These are phyloP conservation scores for Telfairia occidentalis DNA, from an alignment of 331 rosid species.

Conservation along the genomic window DNA sequence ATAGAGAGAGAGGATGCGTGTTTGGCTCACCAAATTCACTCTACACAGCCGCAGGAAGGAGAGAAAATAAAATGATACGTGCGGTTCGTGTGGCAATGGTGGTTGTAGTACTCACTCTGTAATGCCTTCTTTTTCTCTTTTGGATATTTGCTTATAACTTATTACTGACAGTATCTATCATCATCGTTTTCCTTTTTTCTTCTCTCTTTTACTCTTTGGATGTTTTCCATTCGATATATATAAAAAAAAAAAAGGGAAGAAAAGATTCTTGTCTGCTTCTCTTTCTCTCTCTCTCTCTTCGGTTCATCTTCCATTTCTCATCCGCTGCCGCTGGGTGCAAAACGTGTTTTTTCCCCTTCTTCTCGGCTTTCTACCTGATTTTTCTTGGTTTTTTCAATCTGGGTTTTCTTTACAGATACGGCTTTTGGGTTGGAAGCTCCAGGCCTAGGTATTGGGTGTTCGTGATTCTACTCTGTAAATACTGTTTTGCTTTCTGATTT, in stretches of 20 bases:
- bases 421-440: not conserved
- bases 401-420: not conserved
- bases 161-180: not conserved
- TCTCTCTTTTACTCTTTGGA: not conserved
- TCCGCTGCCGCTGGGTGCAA: not conserved
- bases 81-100: not conserved
- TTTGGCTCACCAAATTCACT: not conserved
- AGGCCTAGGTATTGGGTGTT: not conserved
- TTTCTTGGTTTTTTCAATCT: not conserved
- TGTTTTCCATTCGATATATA: not conserved
- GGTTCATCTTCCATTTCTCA: not conserved
- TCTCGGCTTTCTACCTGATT: no score
- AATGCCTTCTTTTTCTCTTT: no score
- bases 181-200: not conserved
- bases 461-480: not conserved
- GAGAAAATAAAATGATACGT: not conserved
- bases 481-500: not conserved
- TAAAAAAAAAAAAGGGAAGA: not conserved
- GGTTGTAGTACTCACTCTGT: not conserved
- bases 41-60: no score
- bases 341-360: not conserved
- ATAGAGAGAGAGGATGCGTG: no score
- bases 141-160: not conserved
- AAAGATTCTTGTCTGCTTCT: not conserved
- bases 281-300: not conserved